These are phyloP conservation scores for Pisolithus sp. DNA, from an alignment of 768 basidiomycete species.

Conservation along the genomic window DNA sequence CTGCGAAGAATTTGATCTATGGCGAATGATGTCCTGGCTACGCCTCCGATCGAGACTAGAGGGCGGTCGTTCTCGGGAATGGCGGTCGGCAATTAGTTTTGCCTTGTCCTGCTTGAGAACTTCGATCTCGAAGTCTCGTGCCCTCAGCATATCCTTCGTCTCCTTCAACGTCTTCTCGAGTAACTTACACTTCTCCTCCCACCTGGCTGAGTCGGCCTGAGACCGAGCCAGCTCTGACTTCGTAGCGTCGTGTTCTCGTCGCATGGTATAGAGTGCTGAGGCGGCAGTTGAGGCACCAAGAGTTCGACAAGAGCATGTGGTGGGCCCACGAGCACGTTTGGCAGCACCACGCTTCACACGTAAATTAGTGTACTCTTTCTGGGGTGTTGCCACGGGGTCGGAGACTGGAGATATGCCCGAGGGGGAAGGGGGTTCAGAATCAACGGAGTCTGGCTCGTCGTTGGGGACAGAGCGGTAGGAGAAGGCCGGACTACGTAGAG, in stretches of 20 bases:
- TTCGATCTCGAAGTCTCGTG: slow-evolving; percentile 57
- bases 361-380: slow-evolving; percentile 37
- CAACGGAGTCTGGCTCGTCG: slow-evolving; percentile 21
- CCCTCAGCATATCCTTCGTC: slow-evolving; percentile 51
- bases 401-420: slow-evolving; percentile 32
- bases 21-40: slow-evolving; percentile 22
- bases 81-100: slow-evolving; percentile 19
- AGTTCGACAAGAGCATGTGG: slow-evolving; percentile 26
- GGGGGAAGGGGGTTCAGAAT: slow-evolving; percentile 21
- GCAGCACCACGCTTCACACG: slow-evolving; percentile 37
- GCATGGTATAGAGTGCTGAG: slow-evolving; percentile 36
- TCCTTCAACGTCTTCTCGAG: slow-evolving; percentile 62
- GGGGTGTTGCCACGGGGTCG: slow-evolving; percentile 35
- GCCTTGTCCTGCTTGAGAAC: slow-evolving; percentile 39
- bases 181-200: slow-evolving; percentile 56
- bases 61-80: slow-evolving; percentile 12
- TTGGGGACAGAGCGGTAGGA: slow-evolving; percentile 19
- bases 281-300: slow-evolving; percentile 35
- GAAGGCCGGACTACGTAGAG: slow-evolving; percentile 36
- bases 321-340: slow-evolving; percentile 29
- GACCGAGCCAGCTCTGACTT: slow-evolving; percentile 51
- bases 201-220: slow-evolving; percentile 45
- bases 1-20: slow-evolving; percentile 26
- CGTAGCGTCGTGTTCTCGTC: slow-evolving; percentile 51
- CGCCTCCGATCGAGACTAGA: slow-evolving; percentile 24